phyloP scores from a whole-genome alignment of 257 asterid species.

The Osmanthus fragrans region DNA sequence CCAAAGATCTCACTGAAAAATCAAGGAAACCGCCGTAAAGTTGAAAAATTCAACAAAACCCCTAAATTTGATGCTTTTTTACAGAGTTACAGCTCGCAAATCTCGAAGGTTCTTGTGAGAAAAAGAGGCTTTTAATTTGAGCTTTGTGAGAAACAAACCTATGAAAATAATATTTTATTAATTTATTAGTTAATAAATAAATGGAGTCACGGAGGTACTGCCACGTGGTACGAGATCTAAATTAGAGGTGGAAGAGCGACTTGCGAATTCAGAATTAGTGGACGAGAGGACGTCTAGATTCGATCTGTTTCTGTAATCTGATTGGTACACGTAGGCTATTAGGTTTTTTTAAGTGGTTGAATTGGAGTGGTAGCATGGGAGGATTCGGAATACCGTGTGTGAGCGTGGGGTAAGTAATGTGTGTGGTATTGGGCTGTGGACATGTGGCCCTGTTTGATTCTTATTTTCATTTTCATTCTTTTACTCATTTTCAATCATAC shows the following conservation, averaged over 20 bases:
- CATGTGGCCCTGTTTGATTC: too few relatives aligned
- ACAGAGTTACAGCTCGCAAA: background rate
- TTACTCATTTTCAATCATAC: too few relatives aligned
- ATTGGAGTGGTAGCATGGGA: background rate
- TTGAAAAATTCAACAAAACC: background rate
- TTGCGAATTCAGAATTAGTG: background rate
- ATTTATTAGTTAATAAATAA: slow-evolving; percentile 26
- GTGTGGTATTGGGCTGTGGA: too few relatives aligned
- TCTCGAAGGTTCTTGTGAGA: background rate
- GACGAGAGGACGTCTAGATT: background rate
- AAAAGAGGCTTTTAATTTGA: background rate
- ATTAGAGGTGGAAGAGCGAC: background rate
- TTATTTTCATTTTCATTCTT: too few relatives aligned
- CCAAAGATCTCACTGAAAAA: background rate
- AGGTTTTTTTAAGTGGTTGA: background rate
- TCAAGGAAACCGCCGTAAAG: background rate
- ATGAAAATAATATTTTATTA: slow-evolving; percentile 38
- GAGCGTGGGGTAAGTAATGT: background rate
- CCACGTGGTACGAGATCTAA: background rate
- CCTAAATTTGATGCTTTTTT: background rate
- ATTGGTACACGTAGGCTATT: background rate
- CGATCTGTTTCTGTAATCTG: background rate
- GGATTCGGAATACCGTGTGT: background rate
- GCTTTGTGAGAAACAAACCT: background rate
- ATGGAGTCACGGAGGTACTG: background rate